phyloP scores from a whole-genome alignment of 495 filamentous ascomycete species.

The Friedmanniomyces endolithicus region DNA sequence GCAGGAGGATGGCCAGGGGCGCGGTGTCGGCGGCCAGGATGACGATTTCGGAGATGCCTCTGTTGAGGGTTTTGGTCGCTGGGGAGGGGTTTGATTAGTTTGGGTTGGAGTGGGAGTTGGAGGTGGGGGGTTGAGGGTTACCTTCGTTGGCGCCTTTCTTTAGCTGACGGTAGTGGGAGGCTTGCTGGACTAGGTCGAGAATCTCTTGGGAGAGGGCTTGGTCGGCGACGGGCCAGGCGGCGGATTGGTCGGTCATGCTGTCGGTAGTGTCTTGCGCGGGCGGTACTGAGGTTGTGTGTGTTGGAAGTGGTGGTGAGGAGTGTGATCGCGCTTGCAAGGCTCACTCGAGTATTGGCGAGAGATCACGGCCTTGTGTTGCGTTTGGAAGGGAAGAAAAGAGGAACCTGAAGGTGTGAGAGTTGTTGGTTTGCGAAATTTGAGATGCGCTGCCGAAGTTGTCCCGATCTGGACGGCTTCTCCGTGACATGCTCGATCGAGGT shows the following conservation, averaged over 20 bases:
- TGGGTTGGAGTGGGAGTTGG: no score
- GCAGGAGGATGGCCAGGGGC: conserved; percentile 81
- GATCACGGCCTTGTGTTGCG: conserved; percentile 46
- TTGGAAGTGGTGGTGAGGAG: no score
- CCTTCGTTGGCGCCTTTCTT: conserved; percentile 69
- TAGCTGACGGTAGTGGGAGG: conserved; percentile 67
- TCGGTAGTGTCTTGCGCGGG: neutral
- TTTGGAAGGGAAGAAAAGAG: neutral
- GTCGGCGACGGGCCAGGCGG: conserved; percentile 88
- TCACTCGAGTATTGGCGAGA: conserved; percentile 28
- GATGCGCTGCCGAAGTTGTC: neutral
- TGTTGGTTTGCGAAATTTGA: neutral
- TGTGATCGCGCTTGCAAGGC: conserved; percentile 4
- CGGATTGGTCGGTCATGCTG: conserved; percentile 21
- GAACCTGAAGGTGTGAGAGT: neutral
- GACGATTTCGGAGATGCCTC: conserved; percentile 78
- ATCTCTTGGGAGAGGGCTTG: conserved; percentile 63
- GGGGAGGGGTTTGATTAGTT: neutral
- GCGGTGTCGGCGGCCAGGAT: conserved; percentile 78
- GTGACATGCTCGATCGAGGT: neutral
- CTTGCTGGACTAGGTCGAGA: conserved; percentile 80
- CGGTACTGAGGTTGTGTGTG: neutral
- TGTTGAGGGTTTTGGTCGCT: conserved; percentile 75
- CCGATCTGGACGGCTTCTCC: neutral
- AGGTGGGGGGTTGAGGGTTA: neutral